These are phyloP conservation scores for Capsella bursapastoris DNA, from an alignment of 345 rosid genomes.

Conservation along the genomic window DNA sequence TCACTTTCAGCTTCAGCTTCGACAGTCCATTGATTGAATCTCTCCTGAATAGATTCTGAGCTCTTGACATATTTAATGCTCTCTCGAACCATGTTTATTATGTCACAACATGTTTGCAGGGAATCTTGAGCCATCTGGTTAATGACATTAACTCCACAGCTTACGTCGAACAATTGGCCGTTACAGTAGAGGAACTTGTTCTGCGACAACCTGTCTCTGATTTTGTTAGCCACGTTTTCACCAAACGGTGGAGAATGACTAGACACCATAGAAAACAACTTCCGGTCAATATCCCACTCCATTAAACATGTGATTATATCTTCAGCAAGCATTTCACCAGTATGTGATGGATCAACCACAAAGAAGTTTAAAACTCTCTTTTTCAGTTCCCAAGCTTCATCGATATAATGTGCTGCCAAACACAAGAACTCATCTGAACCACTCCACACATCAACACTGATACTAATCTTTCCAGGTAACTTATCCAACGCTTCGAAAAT, in stretches of 20 bases:
- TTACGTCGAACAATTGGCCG: slow-evolving; percentile 70
- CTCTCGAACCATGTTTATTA: slow-evolving; percentile 58
- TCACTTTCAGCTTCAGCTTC: slow-evolving; percentile 53
- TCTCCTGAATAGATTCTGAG: slow-evolving; percentile 51
- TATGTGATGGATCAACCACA: slow-evolving; percentile 58
- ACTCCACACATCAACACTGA: slow-evolving; percentile 63
- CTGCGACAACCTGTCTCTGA: slow-evolving; percentile 72
- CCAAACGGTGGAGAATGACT: slow-evolving; percentile 53
- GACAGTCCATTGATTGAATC: slow-evolving; percentile 50
- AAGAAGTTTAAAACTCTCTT: slow-evolving; percentile 65
- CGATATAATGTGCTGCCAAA: slow-evolving; percentile 66
- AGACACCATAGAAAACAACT: slow-evolving; percentile 67
- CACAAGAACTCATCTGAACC: slow-evolving; percentile 60
- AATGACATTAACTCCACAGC: slow-evolving; percentile 63
- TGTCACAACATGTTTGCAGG: slow-evolving; percentile 53
- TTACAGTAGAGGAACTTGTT: slow-evolving; percentile 68
- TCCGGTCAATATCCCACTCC: slow-evolving; percentile 90
- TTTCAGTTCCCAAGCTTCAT: slow-evolving; percentile 66
- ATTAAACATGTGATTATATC: slow-evolving; percentile 64
- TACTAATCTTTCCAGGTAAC: slow-evolving; percentile 74
- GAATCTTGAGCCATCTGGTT: slow-evolving; percentile 66
- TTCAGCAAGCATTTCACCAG: slow-evolving; percentile 67
- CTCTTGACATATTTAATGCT: slow-evolving; percentile 54
- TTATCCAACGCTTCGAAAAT: slow-evolving; percentile 68
- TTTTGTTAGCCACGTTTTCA: slow-evolving; percentile 54